Evolutionary conservation across 1,284 basidiomycete species (phyloP).

Genomic region (Pisolithus thermaeus): DNA sequence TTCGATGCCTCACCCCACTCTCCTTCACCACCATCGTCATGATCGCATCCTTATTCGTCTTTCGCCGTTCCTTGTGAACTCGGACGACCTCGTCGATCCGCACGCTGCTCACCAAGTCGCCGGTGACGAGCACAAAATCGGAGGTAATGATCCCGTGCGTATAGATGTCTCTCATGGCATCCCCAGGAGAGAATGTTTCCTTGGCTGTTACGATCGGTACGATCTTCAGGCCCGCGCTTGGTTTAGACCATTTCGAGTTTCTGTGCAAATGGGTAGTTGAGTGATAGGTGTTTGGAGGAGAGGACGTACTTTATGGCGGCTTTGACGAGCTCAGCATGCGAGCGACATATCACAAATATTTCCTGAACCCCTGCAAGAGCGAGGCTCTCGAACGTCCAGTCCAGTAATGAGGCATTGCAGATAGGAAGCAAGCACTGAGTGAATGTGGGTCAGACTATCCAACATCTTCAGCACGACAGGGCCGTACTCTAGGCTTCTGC

Average conservation of each 20-base stretch:
- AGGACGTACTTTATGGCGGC: constrained; percentile 68
- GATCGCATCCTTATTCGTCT: constrained; percentile 86
- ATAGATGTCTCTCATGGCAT: constrained; percentile 96
- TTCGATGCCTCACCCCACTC: constrained; percentile 64
- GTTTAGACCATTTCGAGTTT: constrained; percentile 76
- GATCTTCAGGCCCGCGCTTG: constrained; percentile 75
- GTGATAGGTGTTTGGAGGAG: constrained; percentile 6
- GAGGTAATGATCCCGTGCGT: constrained; percentile 86
- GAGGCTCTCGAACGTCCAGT: constrained; percentile 95
- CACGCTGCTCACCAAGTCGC: constrained; percentile 92
- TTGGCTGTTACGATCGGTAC: constrained; percentile 83
- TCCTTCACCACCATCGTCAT: constrained; percentile 95
- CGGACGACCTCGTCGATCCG: constrained; percentile 86
- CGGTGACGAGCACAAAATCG: constrained; percentile 92
- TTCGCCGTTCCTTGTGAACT: constrained; percentile 83
- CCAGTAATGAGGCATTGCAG: constrained; percentile 88
- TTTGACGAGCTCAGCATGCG: constrained; percentile 80
- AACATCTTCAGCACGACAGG: not conserved
- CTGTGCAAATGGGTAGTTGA: constrained; percentile 31
- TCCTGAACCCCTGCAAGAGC: constrained; percentile 91
- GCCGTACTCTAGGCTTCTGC: constrained; percentile 72
- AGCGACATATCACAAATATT: constrained; percentile 90
- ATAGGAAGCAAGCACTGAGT: constrained; percentile 85
- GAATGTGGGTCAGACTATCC: not conserved
- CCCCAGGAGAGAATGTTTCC: constrained; percentile 88